Conservation (phyloP, 768 basidiomycete species). For the Flagelloscypha sp. region DNA sequence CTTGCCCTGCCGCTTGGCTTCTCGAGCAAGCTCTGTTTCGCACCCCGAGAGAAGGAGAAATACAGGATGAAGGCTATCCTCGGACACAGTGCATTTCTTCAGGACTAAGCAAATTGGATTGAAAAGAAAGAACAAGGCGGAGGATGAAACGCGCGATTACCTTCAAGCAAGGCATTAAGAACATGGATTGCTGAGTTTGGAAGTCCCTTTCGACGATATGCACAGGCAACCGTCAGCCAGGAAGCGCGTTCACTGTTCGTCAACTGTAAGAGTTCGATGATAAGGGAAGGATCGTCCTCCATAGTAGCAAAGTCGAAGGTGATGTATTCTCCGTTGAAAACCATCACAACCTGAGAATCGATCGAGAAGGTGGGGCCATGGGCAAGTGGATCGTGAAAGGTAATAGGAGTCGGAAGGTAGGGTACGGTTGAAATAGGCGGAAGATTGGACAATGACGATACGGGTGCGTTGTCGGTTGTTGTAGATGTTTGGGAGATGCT, state of each 20-base stretch:
- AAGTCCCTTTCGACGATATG: slow-evolving; percentile 44
- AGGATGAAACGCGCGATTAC: slow-evolving; percentile 20
- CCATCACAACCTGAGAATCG: slow-evolving; percentile 23
- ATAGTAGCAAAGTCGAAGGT: slow-evolving; percentile 34
- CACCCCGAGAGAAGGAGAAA: slow-evolving; percentile 48
- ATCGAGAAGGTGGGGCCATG: slow-evolving; percentile 15
- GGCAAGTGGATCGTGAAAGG: too few species aligned
- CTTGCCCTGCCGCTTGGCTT: slow-evolving; percentile 17
- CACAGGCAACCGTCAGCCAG: slow-evolving; percentile 49
- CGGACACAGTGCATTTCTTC: slow-evolving; percentile 24
- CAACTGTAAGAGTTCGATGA: slow-evolving; percentile 38
- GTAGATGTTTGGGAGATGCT: too few species aligned
- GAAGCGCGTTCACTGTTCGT: slow-evolving; percentile 39
- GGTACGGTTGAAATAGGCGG: too few species aligned
- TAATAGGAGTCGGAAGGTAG: too few species aligned
- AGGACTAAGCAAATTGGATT: slow-evolving; percentile 26
- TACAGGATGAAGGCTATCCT: slow-evolving; percentile 37
- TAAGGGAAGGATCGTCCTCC: slow-evolving; percentile 32
- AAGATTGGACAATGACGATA: too few species aligned
- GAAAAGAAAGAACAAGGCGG: slow-evolving; percentile 4
- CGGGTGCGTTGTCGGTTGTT: too few species aligned
- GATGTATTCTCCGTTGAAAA: slow-evolving; percentile 31
- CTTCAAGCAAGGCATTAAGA: slow-evolving; percentile 37
- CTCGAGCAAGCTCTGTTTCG: slow-evolving; percentile 38
- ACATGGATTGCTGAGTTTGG: slow-evolving; percentile 36